Evolutionary conservation across 2,329 filamentous ascomycete genomes (phyloP).

Genomic region (Talaromyces sp.): DNA sequence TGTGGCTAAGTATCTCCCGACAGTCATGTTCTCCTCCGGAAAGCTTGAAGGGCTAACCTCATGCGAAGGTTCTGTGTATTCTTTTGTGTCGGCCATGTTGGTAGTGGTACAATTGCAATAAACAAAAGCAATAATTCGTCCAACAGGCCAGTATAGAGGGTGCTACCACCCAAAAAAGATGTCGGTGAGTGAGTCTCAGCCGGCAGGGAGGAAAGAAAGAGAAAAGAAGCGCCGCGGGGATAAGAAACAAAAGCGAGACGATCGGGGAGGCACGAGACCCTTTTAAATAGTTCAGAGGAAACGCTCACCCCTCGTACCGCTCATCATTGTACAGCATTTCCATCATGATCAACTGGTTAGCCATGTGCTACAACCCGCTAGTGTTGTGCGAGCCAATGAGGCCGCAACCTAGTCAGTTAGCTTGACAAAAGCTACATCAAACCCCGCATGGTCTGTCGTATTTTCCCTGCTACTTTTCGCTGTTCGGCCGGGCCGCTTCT

Average conservation of each 20-base stretch:
- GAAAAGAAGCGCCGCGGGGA: background rate
- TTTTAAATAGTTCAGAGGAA: constrained; percentile 6
- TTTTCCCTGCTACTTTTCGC: background rate
- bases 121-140: background rate
- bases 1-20: constrained; percentile 51
- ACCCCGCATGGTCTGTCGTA: constrained; percentile 1
- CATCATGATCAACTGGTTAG: constrained; percentile 1
- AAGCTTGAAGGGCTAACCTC: background rate
- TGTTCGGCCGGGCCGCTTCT: background rate
- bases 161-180: background rate
- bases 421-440: background rate
- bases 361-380: background rate
- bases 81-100: constrained; percentile 11
- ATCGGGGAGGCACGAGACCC: background rate
- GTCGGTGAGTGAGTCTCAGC: background rate
- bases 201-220: background rate
- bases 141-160: background rate
- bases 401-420: background rate
- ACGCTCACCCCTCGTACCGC: background rate
- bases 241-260: background rate
- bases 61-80: background rate
- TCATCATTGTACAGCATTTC: background rate
- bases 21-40: constrained; percentile 14
- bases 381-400: background rate
- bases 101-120: background rate